phyloP scores from a whole-genome alignment of 129 eudicot species.

The Dittrichia graveolens region DNA sequence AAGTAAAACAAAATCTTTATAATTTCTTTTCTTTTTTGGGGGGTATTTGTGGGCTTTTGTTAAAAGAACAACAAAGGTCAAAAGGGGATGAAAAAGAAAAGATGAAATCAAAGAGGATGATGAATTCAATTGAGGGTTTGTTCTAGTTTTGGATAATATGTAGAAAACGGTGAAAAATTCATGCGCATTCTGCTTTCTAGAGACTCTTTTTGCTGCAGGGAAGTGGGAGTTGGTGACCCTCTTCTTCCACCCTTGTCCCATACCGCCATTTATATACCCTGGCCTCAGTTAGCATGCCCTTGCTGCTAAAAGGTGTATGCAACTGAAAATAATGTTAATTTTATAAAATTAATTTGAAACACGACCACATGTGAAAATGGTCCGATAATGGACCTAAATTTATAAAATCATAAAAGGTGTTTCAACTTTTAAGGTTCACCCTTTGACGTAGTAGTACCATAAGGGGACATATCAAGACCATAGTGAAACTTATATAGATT shows the following conservation, averaged over 20 bases:
- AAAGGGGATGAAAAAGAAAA: slow-evolving; percentile 26
- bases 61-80: slow-evolving; percentile 35
- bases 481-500: too few species aligned
- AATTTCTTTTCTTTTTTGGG: slow-evolving; percentile 26
- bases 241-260: slow-evolving; percentile 50
- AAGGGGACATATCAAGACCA: too few species aligned
- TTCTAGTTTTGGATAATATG: neutral
- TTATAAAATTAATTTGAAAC: slow-evolving; percentile 17
- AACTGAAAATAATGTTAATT: slow-evolving; percentile 3
- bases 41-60: slow-evolving; percentile 24
- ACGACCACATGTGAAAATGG: slow-evolving; percentile 2
- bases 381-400: slow-evolving; percentile 16
- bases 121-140: slow-evolving; percentile 16
- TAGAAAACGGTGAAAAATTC: neutral
- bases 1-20: slow-evolving; percentile 32
- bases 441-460: neutral
- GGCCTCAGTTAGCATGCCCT: slow-evolving; percentile 30
- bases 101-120: slow-evolving; percentile 16
- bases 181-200: slow-evolving; percentile 25
- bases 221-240: slow-evolving; percentile 78
- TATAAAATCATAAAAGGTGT: slow-evolving; percentile 3
- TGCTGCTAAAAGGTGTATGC: slow-evolving; percentile 31
- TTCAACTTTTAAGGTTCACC: slow-evolving; percentile 12
- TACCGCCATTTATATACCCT: slow-evolving; percentile 40
- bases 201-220: slow-evolving; percentile 41